Evolutionary conservation across 2,329 filamentous ascomycete genomes (phyloP).

Genomic region (Neopestalotiopsis clavispora): DNA sequence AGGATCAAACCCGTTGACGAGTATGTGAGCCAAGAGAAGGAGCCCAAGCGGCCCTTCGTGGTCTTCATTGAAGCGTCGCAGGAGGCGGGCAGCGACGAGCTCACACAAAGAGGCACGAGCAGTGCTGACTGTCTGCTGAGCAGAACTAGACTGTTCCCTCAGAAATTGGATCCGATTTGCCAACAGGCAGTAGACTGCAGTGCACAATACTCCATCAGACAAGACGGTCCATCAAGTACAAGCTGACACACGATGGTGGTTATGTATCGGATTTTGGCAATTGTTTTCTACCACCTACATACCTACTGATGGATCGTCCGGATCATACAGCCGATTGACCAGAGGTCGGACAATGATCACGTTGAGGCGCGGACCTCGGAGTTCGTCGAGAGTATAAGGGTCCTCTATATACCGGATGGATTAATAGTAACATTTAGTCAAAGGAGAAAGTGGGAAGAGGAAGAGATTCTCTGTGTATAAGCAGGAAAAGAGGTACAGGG

Average conservation of each 20-base stretch:
- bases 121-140: conserved; percentile 72
- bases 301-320: conserved; percentile 68
- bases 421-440: not conserved
- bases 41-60: conserved; percentile 66
- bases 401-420: conserved; percentile 39
- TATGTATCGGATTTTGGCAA: too few relatives aligned
- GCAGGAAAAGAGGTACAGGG: too few relatives aligned
- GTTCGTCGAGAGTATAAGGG: conserved; percentile 60
- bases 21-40: conserved; percentile 68
- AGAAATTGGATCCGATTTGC: conserved; percentile 74
- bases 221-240: too few relatives aligned
- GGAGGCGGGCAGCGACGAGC: conserved; percentile 67
- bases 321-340: conserved; percentile 70
- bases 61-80: conserved; percentile 72
- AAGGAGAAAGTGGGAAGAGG: not conserved
- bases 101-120: conserved; percentile 73
- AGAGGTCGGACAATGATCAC: conserved; percentile 68
- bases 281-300: too few relatives aligned
- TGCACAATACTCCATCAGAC: too few relatives aligned
- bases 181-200: conserved; percentile 72
- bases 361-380: conserved; percentile 71
- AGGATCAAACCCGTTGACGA: conserved; percentile 74
- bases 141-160: conserved; percentile 66
- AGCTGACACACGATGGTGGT: too few relatives aligned
- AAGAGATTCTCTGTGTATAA: too few relatives aligned